phyloP scores from a whole-genome alignment of 768 basidiomycete species.

The Podaxis pistillaris region DNA sequence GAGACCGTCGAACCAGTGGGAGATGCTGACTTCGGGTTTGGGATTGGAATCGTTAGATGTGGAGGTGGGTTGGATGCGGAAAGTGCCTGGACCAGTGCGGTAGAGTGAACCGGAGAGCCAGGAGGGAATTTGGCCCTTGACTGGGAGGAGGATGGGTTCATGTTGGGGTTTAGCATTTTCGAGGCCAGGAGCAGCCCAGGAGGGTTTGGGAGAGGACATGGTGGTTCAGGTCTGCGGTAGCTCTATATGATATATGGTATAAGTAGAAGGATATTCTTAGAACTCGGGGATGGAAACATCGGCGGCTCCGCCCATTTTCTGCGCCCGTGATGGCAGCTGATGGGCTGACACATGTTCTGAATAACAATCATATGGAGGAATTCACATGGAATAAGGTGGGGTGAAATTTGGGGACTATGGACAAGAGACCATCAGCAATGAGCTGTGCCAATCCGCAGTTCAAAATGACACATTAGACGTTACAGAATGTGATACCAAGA shows the following conservation, averaged over 20 bases:
- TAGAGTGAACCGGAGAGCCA: slow-evolving; percentile 7
- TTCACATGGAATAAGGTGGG: neutral
- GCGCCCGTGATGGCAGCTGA: neutral
- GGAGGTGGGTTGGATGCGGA: neutral
- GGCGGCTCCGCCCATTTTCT: neutral
- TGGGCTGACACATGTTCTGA: neutral
- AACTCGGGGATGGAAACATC: neutral
- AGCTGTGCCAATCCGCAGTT: neutral
- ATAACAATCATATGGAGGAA: neutral
- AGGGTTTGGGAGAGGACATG: slow-evolving; percentile 1
- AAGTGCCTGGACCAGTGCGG: slow-evolving; percentile 2
- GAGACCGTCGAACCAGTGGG: slow-evolving; percentile 4
- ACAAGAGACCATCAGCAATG: neutral
- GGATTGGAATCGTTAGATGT: neutral
- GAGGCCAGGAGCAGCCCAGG: slow-evolving; percentile 8
- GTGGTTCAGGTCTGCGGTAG: neutral
- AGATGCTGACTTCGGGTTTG: neutral
- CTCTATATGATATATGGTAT: neutral
- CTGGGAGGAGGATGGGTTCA: slow-evolving; percentile 4
- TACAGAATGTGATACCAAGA: slow-evolving; percentile 6
- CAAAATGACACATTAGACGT: neutral
- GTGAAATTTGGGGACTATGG: neutral
- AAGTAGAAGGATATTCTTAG: neutral
- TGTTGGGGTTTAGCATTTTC: slow-evolving; percentile 7
- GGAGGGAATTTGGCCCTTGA: slow-evolving; percentile 7